These are phyloP conservation scores for Rhizophagus prolifer DNA, from an alignment of 192 early-diverging fungal species.

Conservation along the genomic window DNA sequence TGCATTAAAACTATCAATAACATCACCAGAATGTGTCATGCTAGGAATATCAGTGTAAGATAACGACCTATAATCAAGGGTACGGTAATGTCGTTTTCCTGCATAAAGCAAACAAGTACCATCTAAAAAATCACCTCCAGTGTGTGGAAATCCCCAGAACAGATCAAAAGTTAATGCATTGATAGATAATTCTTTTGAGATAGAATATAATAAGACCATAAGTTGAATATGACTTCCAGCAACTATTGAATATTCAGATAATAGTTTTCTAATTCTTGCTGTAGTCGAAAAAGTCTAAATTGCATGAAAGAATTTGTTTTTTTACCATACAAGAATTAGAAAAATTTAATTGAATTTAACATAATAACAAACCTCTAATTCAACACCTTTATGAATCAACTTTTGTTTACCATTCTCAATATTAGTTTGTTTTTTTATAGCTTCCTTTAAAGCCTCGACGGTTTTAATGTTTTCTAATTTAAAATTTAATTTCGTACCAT, in stretches of 20 bases:
- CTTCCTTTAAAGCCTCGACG: neutral
- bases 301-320: neutral
- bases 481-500: conserved; percentile 12
- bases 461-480: neutral
- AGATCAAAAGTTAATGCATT: conserved; percentile 24
- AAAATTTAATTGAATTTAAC: neutral
- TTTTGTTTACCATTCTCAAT: conserved; percentile 28
- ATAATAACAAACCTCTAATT: conserved; percentile 21
- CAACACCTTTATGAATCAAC: conserved; percentile 20
- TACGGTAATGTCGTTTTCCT: neutral
- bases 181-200: conserved; percentile 6
- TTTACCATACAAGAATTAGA: too few species aligned
- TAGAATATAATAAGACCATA: conserved; percentile 25
- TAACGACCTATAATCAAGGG: neutral
- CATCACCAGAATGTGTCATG: conserved; percentile 30
- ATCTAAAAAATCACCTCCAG: conserved; percentile 19
- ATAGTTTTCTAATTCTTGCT: neutral
- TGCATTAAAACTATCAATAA: conserved; percentile 13
- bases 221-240: conserved; percentile 21
- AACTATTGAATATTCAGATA: conserved; percentile 22
- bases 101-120: conserved; percentile 29
- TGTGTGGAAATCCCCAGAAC: conserved; percentile 12
- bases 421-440: neutral
- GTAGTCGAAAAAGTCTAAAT: neutral
- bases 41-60: neutral